Base-by-base conservation (phyloP, 177 flowering plant species). In the Vitis hybrid region DNA sequence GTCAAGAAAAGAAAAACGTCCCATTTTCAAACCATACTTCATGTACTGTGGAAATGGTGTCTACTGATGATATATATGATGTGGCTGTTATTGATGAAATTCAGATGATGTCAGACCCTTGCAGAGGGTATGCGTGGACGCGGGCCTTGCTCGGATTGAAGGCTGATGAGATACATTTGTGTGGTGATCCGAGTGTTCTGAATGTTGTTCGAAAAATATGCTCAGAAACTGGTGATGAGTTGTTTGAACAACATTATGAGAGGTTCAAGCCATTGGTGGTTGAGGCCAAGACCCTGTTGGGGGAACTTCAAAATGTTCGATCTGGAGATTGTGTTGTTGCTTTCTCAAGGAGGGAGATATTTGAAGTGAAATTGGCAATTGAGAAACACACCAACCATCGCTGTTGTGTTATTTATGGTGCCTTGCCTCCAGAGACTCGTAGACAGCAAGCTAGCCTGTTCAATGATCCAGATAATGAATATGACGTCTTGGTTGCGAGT, bases 261-360 rank as follows among this genome's bases (percentile, higher is more conserved):
- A 83, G 99, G 80, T 95, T 95, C 76, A 95, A 95, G 78, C 93
- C 97, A 62, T 80, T 94, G n/a, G 96, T 95, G 63, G 98, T 95
- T 53, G 98, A 95, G 75, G 99, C 94, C 10, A 93, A 89, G 78
- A 89, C 99, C 15, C 79, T 95, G 20, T 51, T 85, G 73, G 97
- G 97, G 39, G 93, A 93, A 79, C 81, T 93, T 51, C 72, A 67
- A 60, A 93, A 89, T 72, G 89, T 95, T 64, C 78, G 86, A 33
- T 78, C 98, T 8, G 99, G 99, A 10, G 99, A 95, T 56, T 95
- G 99, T 79, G 80, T 95, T 5, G 99, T 95, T 70, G 99, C 98
- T 5, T 93, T 95, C 78, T 95, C 98, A 16, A 85, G 99, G 78
- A 85, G 98, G 71, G 99, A 93, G 83, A 91, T 95, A 75, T 95